Evolutionary conservation across 305 asterid species (phyloP).

Genomic region (Fraxinus latifolia): DNA sequence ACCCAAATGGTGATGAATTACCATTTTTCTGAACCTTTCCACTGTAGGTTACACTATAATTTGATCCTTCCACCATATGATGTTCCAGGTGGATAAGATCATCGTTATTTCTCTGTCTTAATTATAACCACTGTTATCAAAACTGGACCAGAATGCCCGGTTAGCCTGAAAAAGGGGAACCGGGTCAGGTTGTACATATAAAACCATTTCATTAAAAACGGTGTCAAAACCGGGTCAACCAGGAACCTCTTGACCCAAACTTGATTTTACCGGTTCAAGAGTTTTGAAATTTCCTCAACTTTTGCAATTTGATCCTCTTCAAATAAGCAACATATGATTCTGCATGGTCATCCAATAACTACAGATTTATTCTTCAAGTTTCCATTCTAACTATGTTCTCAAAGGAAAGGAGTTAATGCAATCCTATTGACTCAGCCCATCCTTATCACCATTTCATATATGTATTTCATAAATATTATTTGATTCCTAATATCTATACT

Average conservation of each 20-base stretch:
- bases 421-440: background rate
- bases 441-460: background rate
- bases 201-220: background rate
- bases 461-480: background rate
- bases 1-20: background rate
- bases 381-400: background rate
- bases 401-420: background rate
- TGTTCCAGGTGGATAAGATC: background rate
- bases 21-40: background rate
- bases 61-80: background rate
- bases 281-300: background rate
- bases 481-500: background rate
- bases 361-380: background rate
- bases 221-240: background rate
- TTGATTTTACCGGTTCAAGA: background rate
- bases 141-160: background rate
- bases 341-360: background rate
- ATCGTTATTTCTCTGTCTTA: background rate
- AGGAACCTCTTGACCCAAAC: background rate
- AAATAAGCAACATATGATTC: background rate
- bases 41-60: background rate
- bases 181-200: background rate
- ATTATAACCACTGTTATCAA: background rate
- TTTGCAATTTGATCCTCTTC: background rate
- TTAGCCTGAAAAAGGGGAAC: background rate